Percentiles rank a stretch among this genome's conserved stretches.
Evolutionary conservation across 108 stramenopile species (phyloP).

Genomic region (Pseudonitzschia multiseries): DNA sequence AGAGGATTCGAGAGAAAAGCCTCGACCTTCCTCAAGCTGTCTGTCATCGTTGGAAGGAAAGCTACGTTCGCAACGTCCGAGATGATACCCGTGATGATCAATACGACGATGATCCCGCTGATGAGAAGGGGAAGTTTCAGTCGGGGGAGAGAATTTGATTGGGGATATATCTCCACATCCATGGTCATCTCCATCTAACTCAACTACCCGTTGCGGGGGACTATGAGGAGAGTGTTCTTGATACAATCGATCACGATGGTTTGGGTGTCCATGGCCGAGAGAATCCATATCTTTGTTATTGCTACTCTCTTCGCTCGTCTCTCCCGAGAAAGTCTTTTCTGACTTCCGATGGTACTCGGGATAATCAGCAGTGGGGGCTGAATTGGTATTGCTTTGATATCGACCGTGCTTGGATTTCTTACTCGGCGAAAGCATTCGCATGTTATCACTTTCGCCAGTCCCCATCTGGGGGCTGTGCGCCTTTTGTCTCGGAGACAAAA

Average conservation of each 20-base stretch:
- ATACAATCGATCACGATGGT: neutral
- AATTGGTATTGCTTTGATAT: neutral
- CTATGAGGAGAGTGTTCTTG: slow-evolving; percentile 16
- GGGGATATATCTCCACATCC: slow-evolving; percentile 43
- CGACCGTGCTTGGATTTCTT: neutral
- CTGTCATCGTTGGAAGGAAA: neutral
- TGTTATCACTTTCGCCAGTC: neutral
- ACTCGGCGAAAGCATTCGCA: neutral
- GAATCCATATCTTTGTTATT: neutral
- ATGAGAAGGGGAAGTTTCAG: neutral
- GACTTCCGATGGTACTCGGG: neutral
- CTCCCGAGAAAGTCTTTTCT: neutral
- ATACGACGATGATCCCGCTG: neutral
- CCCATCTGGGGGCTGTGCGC: neutral
- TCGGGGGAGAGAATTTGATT: slow-evolving; percentile 32
- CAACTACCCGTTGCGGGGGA: slow-evolving; percentile 6
- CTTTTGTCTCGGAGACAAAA: slow-evolving; percentile 2
- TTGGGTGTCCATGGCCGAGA: neutral
- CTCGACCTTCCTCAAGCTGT: neutral
- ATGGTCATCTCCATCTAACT: neutral
- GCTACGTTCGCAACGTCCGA: neutral
- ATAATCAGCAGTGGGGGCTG: neutral
- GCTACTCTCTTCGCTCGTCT: neutral
- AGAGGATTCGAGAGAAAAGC: neutral
- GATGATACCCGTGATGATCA: neutral